Base-by-base conservation (phyloP, 2,329 filamentous ascomycete species). In the Colletotrichum magnum region DNA sequence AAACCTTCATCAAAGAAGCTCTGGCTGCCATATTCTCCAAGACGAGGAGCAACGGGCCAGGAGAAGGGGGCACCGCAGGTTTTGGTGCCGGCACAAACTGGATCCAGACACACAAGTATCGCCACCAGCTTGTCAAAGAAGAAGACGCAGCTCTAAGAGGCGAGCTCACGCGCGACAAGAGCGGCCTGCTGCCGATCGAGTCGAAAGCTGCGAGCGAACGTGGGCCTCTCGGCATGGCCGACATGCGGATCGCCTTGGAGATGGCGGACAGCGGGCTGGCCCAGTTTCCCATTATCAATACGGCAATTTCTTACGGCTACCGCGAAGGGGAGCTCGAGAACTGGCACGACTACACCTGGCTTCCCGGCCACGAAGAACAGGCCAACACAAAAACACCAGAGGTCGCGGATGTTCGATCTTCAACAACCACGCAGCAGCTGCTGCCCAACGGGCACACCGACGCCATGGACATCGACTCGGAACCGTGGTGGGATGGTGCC, bases 91-190 rank as follows among this genome's bases (percentile, higher is more conserved):
- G 90, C 50, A 88, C 88, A 50, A 87, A 86, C 43, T 93, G 92
- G 85, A 89, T 98, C 68, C 92, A 94, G 78, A 97, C 94, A 2
- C 88, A 91, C 73, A 91, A 89, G 68, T 98, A 95, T 80, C 90
- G 89, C 72, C 87, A 88, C 68, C 93, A 94, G 77, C 85, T 97
- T 12, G 89, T 90, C 63, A 85, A 86, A 54, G 95, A 98, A 78
- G 94, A 97, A 77, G 87, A 92, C 51, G 88, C 89, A 0, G 90
- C 89, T 28, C 87, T 90, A 48, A 86, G 89, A n/a, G 94, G 94
- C 5, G 93, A 95, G 74, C 79, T 97, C 1, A 84, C 88, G 18
- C 87, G 93, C 73, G 93, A 94, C 68, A 91, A 92, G 69, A 91
- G 88, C 56, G 94, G 94, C 1, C 81, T 97, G 32, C 82, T 98